Evolutionary conservation across 2,329 filamentous ascomycete genomes (phyloP).

Genomic region (Mariannaea sp.): DNA sequence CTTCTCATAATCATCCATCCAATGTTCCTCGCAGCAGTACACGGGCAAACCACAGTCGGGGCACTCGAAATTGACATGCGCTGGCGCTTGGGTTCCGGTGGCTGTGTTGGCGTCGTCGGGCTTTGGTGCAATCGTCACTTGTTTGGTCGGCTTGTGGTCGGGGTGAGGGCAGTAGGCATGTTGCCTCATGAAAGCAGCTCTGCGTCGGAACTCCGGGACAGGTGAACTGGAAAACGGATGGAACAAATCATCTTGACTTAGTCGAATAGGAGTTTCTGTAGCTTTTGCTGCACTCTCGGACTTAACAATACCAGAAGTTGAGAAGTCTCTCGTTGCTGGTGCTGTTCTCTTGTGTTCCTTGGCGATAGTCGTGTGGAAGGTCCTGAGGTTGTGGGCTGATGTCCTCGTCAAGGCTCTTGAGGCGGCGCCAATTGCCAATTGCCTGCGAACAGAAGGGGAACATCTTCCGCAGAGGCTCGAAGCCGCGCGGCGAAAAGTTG

Average conservation of each 20-base stretch:
- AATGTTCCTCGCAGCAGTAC: constrained; percentile 93
- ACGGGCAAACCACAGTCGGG: constrained; percentile 94
- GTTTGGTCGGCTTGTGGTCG: constrained; percentile 76
- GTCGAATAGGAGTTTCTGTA: constrained; percentile 39
- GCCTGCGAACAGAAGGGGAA: constrained; percentile 42
- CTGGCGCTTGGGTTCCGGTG: constrained; percentile 66
- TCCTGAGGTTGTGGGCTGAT: constrained; percentile 39
- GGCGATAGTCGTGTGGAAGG: constrained; percentile 36
- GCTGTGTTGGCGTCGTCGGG: constrained; percentile 63
- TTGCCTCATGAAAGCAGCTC: constrained; percentile 89
- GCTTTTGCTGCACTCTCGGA: constrained; percentile 38
- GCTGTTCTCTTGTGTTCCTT: constrained; percentile 32
- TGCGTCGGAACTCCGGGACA: constrained; percentile 81
- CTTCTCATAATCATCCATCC: constrained; percentile 92
- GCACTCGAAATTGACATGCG: constrained; percentile 91
- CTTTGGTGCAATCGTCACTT: constrained; percentile 67
- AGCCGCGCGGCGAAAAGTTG: constrained; percentile 47
- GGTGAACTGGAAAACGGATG: constrained; percentile 90
- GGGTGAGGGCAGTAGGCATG: constrained; percentile 94
- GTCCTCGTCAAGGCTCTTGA: constrained; percentile 36
- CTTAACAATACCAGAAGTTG: constrained; percentile 35
- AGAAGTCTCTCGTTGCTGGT: constrained; percentile 37
- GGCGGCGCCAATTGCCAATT: constrained; percentile 33
- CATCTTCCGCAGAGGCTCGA: constrained; percentile 49
- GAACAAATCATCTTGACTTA: constrained; percentile 83